Conservation (phyloP, 108 stramenopile species). For the Stephanodiscus triporus region DNA sequence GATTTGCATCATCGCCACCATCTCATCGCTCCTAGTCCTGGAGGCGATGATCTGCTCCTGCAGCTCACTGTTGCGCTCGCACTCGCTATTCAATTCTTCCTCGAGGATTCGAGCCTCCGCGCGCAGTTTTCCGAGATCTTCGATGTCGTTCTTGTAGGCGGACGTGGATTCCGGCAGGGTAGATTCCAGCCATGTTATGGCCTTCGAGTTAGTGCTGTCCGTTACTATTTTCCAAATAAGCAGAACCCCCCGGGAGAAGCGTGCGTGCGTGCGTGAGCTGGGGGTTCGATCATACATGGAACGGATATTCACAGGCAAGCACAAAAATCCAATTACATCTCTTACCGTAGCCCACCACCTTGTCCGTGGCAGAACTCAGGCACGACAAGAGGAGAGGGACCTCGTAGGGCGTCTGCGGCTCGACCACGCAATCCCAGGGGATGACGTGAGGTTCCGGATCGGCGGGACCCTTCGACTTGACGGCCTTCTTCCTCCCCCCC, state of each 20-base stretch:
- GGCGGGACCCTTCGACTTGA: slow-evolving; percentile 9
- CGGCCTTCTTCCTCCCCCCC: slow-evolving; percentile 38
- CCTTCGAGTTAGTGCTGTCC: slow-evolving; percentile 45
- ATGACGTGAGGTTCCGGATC: slow-evolving; percentile 50
- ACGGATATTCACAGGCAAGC: not conserved
- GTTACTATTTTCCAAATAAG: slow-evolving; percentile 23
- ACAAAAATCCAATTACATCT: slow-evolving; percentile 8
- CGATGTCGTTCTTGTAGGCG: slow-evolving; percentile 34
- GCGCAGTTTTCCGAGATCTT: slow-evolving; percentile 41
- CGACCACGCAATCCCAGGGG: slow-evolving; percentile 64
- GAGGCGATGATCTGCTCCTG: slow-evolving; percentile 59
- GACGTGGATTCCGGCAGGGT: slow-evolving; percentile 55
- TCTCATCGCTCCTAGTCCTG: slow-evolving; percentile 65
- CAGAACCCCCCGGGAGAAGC: not conserved
- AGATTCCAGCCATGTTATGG: slow-evolving; percentile 65
- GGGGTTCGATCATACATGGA: not conserved
- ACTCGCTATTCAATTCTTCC: slow-evolving; percentile 65
- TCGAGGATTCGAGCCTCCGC: slow-evolving; percentile 61
- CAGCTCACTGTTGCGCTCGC: slow-evolving; percentile 56
- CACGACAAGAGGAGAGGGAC: slow-evolving; percentile 75
- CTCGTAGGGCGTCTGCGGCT: slow-evolving; percentile 77
- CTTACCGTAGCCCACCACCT: slow-evolving; percentile 66
- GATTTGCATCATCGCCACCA: slow-evolving; percentile 82
- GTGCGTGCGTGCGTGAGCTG: not conserved
- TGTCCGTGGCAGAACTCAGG: slow-evolving; percentile 64